phyloP scores from a whole-genome alignment of 129 eudicot species.

The Mikania micrantha region DNA sequence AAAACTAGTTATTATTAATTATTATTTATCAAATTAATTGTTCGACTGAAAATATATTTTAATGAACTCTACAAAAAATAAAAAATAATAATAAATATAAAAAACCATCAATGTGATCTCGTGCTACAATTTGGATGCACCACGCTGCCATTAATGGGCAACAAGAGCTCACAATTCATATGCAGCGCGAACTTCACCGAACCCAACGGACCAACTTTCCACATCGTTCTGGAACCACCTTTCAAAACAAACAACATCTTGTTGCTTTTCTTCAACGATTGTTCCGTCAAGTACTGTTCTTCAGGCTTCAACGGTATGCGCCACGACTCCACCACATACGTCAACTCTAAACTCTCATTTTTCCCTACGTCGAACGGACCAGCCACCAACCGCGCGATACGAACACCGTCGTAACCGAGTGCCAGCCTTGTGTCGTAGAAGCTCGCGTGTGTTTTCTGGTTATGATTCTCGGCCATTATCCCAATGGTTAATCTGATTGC shows the following conservation, averaged over 20 bases:
- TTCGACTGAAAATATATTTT: too few relatives aligned
- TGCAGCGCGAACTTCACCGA: constrained; percentile 56
- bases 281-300: constrained; percentile 26
- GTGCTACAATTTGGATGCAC: constrained; percentile 46
- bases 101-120: constrained; percentile 26
- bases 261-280: constrained; percentile 21
- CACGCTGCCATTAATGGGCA: constrained; percentile 30
- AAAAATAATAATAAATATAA: background rate
- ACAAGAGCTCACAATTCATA: constrained; percentile 43
- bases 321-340: constrained; percentile 35
- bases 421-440: constrained; percentile 37
- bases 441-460: constrained; percentile 50
- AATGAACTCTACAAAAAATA: too few relatives aligned
- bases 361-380: constrained; percentile 42
- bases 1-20: too few relatives aligned
- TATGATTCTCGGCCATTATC: constrained; percentile 49
- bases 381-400: constrained; percentile 39
- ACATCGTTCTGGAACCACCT: constrained; percentile 55
- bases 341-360: constrained; percentile 29
- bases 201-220: constrained; percentile 67
- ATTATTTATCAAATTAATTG: too few relatives aligned
- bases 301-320: constrained; percentile 42
- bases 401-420: constrained; percentile 43
- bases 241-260: constrained; percentile 33
- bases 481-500: constrained; percentile 37